A percentile compares a stretch with the other conserved stretches of the same genome.
These are phyloP conservation scores for Berberis thunbergii DNA, from an alignment of 164 flowering plant genomes.

Conservation along the genomic window DNA sequence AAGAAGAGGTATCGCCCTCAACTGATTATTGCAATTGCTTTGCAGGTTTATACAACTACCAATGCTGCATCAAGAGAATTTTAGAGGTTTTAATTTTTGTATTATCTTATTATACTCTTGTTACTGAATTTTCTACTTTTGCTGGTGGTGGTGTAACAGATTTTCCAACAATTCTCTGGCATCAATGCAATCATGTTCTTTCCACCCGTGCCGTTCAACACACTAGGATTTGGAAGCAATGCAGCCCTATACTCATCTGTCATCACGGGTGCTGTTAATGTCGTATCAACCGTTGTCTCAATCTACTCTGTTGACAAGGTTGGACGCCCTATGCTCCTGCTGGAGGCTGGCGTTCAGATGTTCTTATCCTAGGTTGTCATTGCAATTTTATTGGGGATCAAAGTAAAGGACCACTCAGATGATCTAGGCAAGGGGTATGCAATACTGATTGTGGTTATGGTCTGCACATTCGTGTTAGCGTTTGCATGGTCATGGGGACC, in stretches of 20 bases:
- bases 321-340: not conserved
- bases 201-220: constrained; percentile 1
- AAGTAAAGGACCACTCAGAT: not conserved
- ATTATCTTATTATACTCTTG: too few relatives aligned
- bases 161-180: not conserved
- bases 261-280: not conserved
- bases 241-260: not conserved
- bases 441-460: not conserved
- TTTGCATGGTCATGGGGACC: constrained; percentile 5
- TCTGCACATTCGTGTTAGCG: not conserved
- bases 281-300: not conserved
- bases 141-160: too few relatives aligned
- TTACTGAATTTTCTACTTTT: too few relatives aligned
- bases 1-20: constrained; percentile 62
- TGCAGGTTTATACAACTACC: constrained; percentile 40
- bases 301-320: not conserved
- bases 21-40: constrained; percentile 31
- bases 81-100: too few relatives aligned
- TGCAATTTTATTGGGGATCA: not conserved
- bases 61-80: too few relatives aligned
- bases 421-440: not conserved
- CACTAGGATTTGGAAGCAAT: not conserved
- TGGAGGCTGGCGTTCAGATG: not conserved
- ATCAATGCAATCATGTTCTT: not conserved
- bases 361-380: not conserved